Percentiles rank a stretch among this genome's conserved stretches.
phyloP scores from a whole-genome alignment of 2,329 filamentous ascomycete genomes.

The Talaromyces verruculosus region DNA sequence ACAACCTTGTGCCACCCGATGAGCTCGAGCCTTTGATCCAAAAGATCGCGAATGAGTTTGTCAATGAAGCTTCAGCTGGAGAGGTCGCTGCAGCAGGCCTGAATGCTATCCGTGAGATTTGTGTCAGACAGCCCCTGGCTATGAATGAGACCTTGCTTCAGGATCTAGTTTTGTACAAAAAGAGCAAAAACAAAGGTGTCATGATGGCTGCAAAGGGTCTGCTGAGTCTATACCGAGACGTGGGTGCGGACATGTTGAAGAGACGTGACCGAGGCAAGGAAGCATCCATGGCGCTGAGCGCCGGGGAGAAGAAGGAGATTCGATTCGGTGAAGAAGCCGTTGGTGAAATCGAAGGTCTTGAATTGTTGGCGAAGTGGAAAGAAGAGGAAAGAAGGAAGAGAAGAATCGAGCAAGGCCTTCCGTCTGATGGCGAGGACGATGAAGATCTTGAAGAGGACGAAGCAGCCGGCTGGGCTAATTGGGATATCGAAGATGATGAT shows the following conservation, averaged over 20 bases:
- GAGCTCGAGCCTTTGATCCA: conserved; percentile 83
- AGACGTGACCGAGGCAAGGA: conserved; percentile 90
- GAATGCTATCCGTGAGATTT: conserved; percentile 93
- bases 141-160: conserved; percentile 96
- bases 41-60: conserved; percentile 98
- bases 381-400: conserved; percentile 79
- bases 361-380: conserved; percentile 90
- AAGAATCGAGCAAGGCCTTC: conserved; percentile 66
- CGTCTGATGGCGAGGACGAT: conserved; percentile 60
- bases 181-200: conserved; percentile 98
- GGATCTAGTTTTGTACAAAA: conserved; percentile 91
- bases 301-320: conserved; percentile 71
- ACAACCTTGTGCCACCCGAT: conserved; percentile 89
- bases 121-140: conserved; percentile 85
- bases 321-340: conserved; percentile 78
- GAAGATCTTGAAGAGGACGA: conserved; percentile 63
- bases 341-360: conserved; percentile 86
- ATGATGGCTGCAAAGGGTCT: conserved; percentile 97
- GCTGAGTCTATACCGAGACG: conserved; percentile 84
- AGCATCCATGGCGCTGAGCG: conserved; percentile 76
- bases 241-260: conserved; percentile 82
- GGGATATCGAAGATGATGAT: conserved; percentile 61
- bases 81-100: conserved; percentile 91
- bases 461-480: conserved; percentile 57
- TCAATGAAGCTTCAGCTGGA: conserved; percentile 86